Conservation (phyloP, 2,329 filamentous ascomycete species). For the Paradendryphiella salina region DNA sequence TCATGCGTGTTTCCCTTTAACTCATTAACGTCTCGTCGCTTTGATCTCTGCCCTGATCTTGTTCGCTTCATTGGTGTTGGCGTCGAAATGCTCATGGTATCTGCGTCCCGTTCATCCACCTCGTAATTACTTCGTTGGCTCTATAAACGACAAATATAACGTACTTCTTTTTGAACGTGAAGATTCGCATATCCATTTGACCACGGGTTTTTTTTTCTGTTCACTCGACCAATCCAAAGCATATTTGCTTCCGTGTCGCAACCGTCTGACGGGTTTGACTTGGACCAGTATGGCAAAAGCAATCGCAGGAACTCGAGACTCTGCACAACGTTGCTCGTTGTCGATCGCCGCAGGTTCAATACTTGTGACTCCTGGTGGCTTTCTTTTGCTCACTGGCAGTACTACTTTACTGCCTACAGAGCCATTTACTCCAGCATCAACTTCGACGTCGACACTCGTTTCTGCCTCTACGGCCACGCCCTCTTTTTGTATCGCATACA, state of each 20-base stretch:
- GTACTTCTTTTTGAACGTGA: background rate
- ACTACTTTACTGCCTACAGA: conserved; percentile 8
- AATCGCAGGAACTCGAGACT: conserved; percentile 26
- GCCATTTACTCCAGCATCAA: background rate
- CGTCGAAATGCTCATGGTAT: conserved; percentile 1
- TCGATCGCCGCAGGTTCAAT: conserved; percentile 24
- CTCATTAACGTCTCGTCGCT: conserved; percentile 8
- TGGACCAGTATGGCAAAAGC: conserved; percentile 25
- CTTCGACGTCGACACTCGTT: conserved; percentile 1
- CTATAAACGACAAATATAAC: background rate
- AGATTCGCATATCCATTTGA: background rate
- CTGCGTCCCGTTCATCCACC: too few relatives aligned
- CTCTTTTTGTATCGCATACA: background rate
- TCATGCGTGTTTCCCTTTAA: conserved; percentile 25
- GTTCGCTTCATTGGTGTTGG: conserved; percentile 7
- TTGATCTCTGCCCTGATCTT: background rate
- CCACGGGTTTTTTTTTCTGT: background rate
- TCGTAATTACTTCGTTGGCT: background rate
- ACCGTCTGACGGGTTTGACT: conserved; percentile 7
- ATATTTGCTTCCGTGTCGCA: conserved; percentile 4
- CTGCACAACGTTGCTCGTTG: conserved; percentile 29
- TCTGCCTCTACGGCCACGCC: background rate
- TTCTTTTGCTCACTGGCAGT: conserved; percentile 24
- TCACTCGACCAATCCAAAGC: background rate
- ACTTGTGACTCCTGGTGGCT: conserved; percentile 25